Evolutionary conservation across 768 basidiomycete species (phyloP).

Genomic region (Porphyrellus cyaneotinctus): DNA sequence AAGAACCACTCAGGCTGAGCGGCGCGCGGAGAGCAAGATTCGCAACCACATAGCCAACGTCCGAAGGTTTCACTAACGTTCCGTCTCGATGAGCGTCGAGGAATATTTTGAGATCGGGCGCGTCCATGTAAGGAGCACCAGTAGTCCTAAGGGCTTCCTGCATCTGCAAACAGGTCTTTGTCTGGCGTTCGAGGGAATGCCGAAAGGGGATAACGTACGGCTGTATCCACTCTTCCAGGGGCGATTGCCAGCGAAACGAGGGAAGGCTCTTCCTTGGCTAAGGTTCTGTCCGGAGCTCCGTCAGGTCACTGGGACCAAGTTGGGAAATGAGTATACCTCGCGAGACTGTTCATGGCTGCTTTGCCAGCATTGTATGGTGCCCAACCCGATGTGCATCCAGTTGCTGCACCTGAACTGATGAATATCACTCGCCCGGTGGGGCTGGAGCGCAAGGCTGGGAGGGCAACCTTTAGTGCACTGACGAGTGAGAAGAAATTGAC

Average conservation of each 20-base stretch:
- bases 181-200: not conserved
- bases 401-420: constrained; percentile 82
- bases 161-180: constrained; percentile 50
- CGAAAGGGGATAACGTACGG: constrained; percentile 40
- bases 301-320: constrained; percentile 4
- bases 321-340: constrained; percentile 46
- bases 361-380: constrained; percentile 81
- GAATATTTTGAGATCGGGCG: constrained; percentile 55
- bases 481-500: constrained; percentile 87
- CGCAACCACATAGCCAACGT: constrained; percentile 76
- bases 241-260: constrained; percentile 73
- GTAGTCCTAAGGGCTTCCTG: constrained; percentile 51
- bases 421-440: constrained; percentile 69
- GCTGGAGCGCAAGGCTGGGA: constrained; percentile 67
- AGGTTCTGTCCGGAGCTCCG: constrained; percentile 48
- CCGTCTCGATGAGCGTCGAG: constrained; percentile 54
- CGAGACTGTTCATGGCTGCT: constrained; percentile 85
- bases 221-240: constrained; percentile 86
- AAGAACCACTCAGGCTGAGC: constrained; percentile 63
- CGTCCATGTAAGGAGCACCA: constrained; percentile 52
- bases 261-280: constrained; percentile 79
- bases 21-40: constrained; percentile 65
- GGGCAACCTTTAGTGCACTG: constrained; percentile 57
- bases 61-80: constrained; percentile 71
- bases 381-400: constrained; percentile 65